phyloP scores from a whole-genome alignment of 345 rosid species.

The Bruguiera gymnorhiza region DNA sequence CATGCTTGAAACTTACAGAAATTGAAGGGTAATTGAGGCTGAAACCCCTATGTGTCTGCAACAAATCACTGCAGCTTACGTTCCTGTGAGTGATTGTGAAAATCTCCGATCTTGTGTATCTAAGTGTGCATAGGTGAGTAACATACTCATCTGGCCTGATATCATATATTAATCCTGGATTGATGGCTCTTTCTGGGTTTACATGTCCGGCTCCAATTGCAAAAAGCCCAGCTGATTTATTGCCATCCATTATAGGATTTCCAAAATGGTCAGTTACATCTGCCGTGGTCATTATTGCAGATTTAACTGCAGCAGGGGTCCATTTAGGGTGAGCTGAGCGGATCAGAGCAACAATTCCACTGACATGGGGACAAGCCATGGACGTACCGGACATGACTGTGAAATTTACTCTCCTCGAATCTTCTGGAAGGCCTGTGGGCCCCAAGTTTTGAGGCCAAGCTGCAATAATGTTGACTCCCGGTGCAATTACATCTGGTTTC shows the following conservation, averaged over 20 bases:
- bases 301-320: slow-evolving; percentile 84
- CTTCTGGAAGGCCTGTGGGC: slow-evolving; percentile 75
- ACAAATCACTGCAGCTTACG: slow-evolving; percentile 46
- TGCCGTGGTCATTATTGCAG: slow-evolving; percentile 92
- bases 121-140: slow-evolving; percentile 69
- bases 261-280: slow-evolving; percentile 60
- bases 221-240: slow-evolving; percentile 52
- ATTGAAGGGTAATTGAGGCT: slow-evolving; percentile 88
- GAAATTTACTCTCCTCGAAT: slow-evolving; percentile 81
- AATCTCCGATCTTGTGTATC: slow-evolving; percentile 61
- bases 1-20: slow-evolving; percentile 58
- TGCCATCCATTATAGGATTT: slow-evolving; percentile 66
- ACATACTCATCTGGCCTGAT: slow-evolving; percentile 68
- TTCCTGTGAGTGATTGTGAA: slow-evolving; percentile 71
- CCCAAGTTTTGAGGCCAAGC: slow-evolving; percentile 98
- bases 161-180: slow-evolving; percentile 80
- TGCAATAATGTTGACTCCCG: slow-evolving; percentile 93
- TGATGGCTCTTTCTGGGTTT: slow-evolving; percentile 67
- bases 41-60: slow-evolving; percentile 29
- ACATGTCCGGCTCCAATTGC: slow-evolving; percentile 90
- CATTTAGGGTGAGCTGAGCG: slow-evolving; percentile 67
- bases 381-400: slow-evolving; percentile 95
- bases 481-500: slow-evolving; percentile 90
- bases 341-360: slow-evolving; percentile 75
- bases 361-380: slow-evolving; percentile 95